These are phyloP conservation scores for Arthroderma uncinatum DNA, from an alignment of 2,329 filamentous ascomycete genomes.

Conservation along the genomic window DNA sequence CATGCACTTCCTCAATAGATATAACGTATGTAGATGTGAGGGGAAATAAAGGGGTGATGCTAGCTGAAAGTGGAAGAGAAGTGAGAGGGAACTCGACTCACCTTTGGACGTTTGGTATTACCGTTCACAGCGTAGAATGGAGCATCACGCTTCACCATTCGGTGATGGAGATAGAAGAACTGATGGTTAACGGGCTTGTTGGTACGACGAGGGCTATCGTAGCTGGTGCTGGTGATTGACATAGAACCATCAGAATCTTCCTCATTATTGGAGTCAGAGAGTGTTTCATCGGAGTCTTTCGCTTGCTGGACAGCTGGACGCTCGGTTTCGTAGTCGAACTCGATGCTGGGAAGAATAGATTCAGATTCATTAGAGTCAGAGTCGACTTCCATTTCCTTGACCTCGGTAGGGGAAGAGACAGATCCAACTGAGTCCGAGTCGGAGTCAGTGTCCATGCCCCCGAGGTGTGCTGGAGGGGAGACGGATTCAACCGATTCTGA, in stretches of 20 bases:
- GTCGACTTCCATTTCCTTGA: not conserved
- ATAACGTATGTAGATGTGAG: not conserved
- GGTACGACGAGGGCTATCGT: not conserved
- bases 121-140: not conserved
- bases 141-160: not conserved
- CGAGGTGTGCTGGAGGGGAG: not conserved
- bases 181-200: not conserved
- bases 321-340: not conserved
- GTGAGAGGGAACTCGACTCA: not conserved
- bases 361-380: not conserved
- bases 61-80: not conserved
- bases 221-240: not conserved
- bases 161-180: conserved; percentile 1
- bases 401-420: not conserved
- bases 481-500: not conserved
- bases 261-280: not conserved
- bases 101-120: not conserved
- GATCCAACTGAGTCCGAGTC: not conserved
- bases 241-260: not conserved
- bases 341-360: not conserved
- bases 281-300: not conserved
- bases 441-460: not conserved
- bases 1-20: not conserved
- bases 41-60: not conserved
- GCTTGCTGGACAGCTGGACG: not conserved